Evolutionary conservation across 176 grass and related monocot species (phyloP).

Genomic region (Musa itinerans): DNA sequence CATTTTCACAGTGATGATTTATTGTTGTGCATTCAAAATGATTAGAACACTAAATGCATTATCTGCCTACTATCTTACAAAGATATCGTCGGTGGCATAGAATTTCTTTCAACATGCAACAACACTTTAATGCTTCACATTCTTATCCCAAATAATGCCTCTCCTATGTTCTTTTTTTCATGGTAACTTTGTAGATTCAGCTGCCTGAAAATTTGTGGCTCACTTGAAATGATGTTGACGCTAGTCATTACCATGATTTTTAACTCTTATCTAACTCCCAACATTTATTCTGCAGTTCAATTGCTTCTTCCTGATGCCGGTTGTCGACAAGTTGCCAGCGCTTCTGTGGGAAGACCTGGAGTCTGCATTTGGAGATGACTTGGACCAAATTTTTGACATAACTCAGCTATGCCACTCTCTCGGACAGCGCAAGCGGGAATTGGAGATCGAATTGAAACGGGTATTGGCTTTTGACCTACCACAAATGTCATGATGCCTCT

Average conservation of each 20-base stretch:
- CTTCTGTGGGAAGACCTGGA: slow-evolving; percentile 86
- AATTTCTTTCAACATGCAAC: not conserved
- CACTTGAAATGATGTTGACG: not conserved
- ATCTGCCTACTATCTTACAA: too few species aligned
- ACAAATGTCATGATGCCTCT: not conserved
- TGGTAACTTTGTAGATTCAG: not conserved
- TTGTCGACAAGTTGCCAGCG: slow-evolving; percentile 79
- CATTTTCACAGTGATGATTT: too few species aligned
- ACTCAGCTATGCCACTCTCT: slow-evolving; percentile 52
- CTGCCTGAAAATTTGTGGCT: not conserved
- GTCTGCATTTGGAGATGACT: slow-evolving; percentile 56
- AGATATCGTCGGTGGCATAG: not conserved
- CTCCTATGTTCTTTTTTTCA: too few species aligned
- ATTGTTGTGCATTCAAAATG: too few species aligned
- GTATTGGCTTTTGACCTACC: slow-evolving; percentile 20
- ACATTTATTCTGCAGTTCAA: slow-evolving; percentile 58
- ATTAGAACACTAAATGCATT: too few species aligned
- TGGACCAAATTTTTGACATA: slow-evolving; percentile 65
- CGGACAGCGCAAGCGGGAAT: slow-evolving; percentile 49
- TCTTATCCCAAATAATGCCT: not conserved
- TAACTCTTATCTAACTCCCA: not conserved
- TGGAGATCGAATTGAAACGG: slow-evolving; percentile 67
- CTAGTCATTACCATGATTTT: not conserved
- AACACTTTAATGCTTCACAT: not conserved
- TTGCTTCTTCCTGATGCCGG: slow-evolving; percentile 92